phyloP scores from a whole-genome alignment of 768 basidiomycete species.

The Mycena haematopus region DNA sequence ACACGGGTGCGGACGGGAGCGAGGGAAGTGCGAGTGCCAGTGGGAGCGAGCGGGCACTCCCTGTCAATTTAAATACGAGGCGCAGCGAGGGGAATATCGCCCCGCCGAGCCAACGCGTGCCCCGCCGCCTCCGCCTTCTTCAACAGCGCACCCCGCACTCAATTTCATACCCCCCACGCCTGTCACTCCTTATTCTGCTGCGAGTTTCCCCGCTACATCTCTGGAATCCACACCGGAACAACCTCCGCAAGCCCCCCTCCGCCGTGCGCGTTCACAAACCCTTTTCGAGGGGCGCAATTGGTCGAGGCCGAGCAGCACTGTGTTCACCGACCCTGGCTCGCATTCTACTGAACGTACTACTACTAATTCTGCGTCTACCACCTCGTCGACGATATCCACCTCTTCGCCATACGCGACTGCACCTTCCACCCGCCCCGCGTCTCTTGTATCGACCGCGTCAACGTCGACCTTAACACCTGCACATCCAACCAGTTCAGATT shows the following conservation, averaged over 20 bases:
- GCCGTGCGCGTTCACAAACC: constrained; percentile 23
- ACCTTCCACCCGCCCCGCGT: background rate
- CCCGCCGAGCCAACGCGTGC: constrained; percentile 19
- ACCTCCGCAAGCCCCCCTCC: constrained; percentile 26
- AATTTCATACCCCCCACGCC: constrained; percentile 10
- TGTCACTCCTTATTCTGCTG: background rate
- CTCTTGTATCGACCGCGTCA: background rate
- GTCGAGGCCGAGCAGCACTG: constrained; percentile 21
- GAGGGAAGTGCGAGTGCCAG: constrained; percentile 36
- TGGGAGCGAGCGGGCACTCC: constrained; percentile 8
- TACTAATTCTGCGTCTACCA: background rate
- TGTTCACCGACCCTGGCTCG: background rate
- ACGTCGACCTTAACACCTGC: too few species aligned
- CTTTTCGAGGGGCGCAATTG: constrained; percentile 10
- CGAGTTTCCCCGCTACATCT: too few species aligned
- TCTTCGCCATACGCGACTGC: background rate
- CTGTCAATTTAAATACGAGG: background rate
- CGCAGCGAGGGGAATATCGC: background rate
- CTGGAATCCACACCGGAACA: too few species aligned
- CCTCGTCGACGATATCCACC: background rate
- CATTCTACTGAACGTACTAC: background rate
- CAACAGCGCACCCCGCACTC: background rate
- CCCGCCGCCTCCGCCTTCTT: constrained; percentile 14
- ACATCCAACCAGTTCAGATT: too few species aligned
- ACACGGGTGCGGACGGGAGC: constrained; percentile 27